These are phyloP conservation scores for Pichia scutulata DNA, from an alignment of 805 yeast species.

Conservation along the genomic window DNA sequence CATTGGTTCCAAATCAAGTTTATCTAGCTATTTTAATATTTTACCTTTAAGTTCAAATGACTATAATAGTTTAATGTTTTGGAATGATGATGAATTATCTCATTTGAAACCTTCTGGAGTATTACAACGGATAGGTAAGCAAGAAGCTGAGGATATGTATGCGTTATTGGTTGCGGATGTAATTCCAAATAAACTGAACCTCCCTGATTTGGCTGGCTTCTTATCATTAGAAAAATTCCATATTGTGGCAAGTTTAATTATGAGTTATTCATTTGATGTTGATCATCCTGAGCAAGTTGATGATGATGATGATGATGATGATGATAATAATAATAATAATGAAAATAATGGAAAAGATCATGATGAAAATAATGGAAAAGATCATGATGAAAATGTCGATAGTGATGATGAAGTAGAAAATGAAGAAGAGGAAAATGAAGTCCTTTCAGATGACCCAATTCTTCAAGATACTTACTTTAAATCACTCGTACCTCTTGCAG, in stretches of 20 bases:
- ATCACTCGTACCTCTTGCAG: slow-evolving; percentile 92
- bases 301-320: slow-evolving; percentile 26
- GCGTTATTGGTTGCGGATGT: slow-evolving; percentile 32
- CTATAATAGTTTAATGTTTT: slow-evolving; percentile 69
- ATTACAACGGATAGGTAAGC: slow-evolving; percentile 60
- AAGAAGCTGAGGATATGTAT: slow-evolving; percentile 56
- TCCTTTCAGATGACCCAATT: slow-evolving; percentile 18
- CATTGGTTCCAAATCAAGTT: slow-evolving; percentile 40
- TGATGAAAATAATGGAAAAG: slow-evolving; percentile 25
- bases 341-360: slow-evolving; percentile 14
- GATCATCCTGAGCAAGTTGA: slow-evolving; percentile 31
- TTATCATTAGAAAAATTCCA: slow-evolving; percentile 54
- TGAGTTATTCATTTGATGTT: slow-evolving; percentile 90
- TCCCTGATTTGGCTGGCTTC: slow-evolving; percentile 26
- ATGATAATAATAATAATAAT: slow-evolving; percentile 16
- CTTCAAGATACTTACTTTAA: slow-evolving; percentile 39
- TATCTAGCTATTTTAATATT: slow-evolving; percentile 66
- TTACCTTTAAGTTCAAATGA: slow-evolving; percentile 41
- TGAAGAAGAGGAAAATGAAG: slow-evolving; percentile 10
- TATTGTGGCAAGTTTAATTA: slow-evolving; percentile 66
- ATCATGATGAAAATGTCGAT: slow-evolving; percentile 20
- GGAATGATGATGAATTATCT: slow-evolving; percentile 58
- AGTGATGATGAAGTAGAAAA: slow-evolving; percentile 16
- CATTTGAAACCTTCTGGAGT: slow-evolving; percentile 64
- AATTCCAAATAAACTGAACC: slow-evolving; percentile 32